A percentile compares a stretch with the other conserved stretches of the same genome.
These are phyloP conservation scores for Cercospora sesami DNA, from an alignment of 2,329 filamentous ascomycete genomes.

Conservation along the genomic window DNA sequence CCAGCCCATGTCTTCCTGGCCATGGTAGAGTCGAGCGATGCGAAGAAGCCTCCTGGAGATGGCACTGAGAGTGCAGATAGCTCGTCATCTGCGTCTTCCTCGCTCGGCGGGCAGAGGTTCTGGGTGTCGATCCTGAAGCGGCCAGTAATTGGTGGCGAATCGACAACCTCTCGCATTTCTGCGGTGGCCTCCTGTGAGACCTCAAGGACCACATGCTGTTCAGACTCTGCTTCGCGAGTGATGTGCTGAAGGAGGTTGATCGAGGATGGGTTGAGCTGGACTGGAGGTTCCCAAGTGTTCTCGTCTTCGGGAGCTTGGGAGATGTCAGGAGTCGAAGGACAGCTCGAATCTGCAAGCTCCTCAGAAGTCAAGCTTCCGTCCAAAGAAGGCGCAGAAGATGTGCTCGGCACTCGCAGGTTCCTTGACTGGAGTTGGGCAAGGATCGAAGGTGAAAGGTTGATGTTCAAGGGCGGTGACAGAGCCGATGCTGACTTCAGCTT, in stretches of 20 bases:
- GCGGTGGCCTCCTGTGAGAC: constrained; percentile 49
- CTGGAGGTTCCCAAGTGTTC: constrained; percentile 62
- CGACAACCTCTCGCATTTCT: constrained; percentile 64
- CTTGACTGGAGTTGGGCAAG: constrained; percentile 66
- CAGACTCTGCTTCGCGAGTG: constrained; percentile 51
- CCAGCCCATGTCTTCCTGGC: constrained; percentile 81
- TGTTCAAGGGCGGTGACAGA: constrained; percentile 52
- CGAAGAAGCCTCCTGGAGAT: constrained; percentile 89
- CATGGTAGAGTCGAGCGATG: constrained; percentile 68
- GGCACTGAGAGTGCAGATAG: constrained; percentile 82
- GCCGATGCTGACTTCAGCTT: constrained; percentile 49
- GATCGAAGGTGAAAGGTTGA: constrained; percentile 46
- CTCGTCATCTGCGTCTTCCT: constrained; percentile 57
- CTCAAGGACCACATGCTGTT: constrained; percentile 40
- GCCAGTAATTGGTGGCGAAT: constrained; percentile 49
- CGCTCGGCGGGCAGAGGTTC: constrained; percentile 29
- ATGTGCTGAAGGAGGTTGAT: constrained; percentile 77
- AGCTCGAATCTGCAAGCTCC: constrained; percentile 78
- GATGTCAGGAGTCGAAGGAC: constrained; percentile 78
- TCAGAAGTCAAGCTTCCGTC: constrained; percentile 88
- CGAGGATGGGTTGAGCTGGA: constrained; percentile 72
- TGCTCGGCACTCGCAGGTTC: constrained; percentile 65
- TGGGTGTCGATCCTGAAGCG: constrained; percentile 39
- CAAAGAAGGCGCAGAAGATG: constrained; percentile 80
- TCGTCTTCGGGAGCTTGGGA: constrained; percentile 54